Base-by-base conservation (phyloP, 345 rosid species). In the Sonneratia alba region DNA sequence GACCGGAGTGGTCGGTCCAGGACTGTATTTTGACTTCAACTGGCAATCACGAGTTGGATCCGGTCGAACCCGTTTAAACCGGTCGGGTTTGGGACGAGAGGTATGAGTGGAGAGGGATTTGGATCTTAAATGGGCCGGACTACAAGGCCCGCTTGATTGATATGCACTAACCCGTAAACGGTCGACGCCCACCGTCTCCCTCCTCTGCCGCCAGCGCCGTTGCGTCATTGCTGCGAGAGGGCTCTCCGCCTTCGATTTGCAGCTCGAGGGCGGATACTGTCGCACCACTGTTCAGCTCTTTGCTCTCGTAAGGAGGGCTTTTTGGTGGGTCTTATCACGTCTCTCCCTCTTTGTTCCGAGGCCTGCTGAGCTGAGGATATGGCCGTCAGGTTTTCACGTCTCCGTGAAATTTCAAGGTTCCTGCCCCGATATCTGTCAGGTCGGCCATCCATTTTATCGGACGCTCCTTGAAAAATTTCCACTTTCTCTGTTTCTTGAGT, bases 391-490 rank as follows among this genome's bases (percentile, higher is more conserved):
- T 71, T 67, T 55, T 76, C 78, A 51, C 75, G 71, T 15, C 62
- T 83, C 77, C 86, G 75, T 68, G 79, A 75, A 77, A 34, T 79
- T 66, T 79, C 84, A 22, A 78, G 76, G 71, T 71, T 83, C 72
- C 74, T 79, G 77, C 84, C 88, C 15, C 77, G 76, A 9, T 76
- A 85, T 76, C 36, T 38, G 70, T 72, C 90, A 82, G 90, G 92
- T 90, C 64, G 45, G 70, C 38, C 74, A 22, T 74, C 74, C 21
- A 45, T 63, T 67, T 67, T 34, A 4, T 24, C 48, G 53, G 56
- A 24, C 62, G 68, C 27, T 18, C 62, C 18, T 72, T 36, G 47
- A 21, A 47, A 65, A 32, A 4, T 14, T 64, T 19, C 27, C 66
- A 4, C 43, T 64, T 64, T 13, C 6, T 8, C 4, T 43, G 51